Evolutionary conservation across 164 flowering plant genomes (phyloP).

Genomic region (Berberis thunbergii): DNA sequence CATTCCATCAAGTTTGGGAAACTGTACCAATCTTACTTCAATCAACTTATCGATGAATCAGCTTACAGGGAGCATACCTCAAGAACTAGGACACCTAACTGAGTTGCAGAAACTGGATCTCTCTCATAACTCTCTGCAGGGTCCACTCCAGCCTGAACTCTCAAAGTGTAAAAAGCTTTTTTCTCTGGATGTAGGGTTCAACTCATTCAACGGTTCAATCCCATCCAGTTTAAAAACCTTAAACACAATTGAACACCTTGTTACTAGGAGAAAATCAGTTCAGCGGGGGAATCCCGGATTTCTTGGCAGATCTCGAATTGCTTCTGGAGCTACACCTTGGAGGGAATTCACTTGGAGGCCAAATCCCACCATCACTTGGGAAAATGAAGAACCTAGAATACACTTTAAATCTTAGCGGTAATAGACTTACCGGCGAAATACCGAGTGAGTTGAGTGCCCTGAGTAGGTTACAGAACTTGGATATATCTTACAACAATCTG

Average conservation of each 20-base stretch:
- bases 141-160: conserved; percentile 43
- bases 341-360: conserved; percentile 51
- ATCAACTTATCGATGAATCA: conserved; percentile 49
- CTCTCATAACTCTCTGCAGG: conserved; percentile 41
- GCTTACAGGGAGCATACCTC: conserved; percentile 47
- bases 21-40: conserved; percentile 33
- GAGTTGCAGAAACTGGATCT: conserved; percentile 33
- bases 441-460: conserved; percentile 28
- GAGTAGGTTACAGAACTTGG: conserved; percentile 34
- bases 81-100: conserved; percentile 37
- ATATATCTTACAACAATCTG: conserved; percentile 60
- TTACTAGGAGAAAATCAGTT: conserved; percentile 44
- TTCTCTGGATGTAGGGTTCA: conserved; percentile 44
- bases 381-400: conserved; percentile 44
- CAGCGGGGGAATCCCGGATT: conserved; percentile 59
- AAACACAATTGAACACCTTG: conserved; percentile 24
- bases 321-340: conserved; percentile 76
- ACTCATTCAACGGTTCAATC: conserved; percentile 46
- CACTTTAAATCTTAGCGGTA: conserved; percentile 49
- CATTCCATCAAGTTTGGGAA: conserved; percentile 49
- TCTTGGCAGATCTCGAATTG: conserved; percentile 26
- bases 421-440: conserved; percentile 35
- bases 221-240: conserved; percentile 35
- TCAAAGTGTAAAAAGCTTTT: conserved; percentile 28
- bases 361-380: conserved; percentile 56